A percentile compares a stretch with the other conserved stretches of the same genome.
These are phyloP conservation scores for Teunomyces cretensis DNA, from an alignment of 805 yeast genomes.

Conservation along the genomic window DNA sequence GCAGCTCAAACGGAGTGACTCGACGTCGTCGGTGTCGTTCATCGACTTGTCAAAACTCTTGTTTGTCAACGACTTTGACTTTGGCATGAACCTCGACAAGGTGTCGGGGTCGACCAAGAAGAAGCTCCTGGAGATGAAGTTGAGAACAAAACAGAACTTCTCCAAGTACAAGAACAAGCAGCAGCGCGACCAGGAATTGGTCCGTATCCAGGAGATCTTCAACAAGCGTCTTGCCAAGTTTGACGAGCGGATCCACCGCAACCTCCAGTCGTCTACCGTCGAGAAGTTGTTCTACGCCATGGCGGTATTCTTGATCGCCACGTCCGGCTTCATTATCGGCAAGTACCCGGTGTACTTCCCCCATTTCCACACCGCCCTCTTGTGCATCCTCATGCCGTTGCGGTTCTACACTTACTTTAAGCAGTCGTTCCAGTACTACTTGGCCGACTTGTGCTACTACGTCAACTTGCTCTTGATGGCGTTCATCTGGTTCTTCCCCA, in stretches of 20 bases:
- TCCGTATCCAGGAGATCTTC: constrained; percentile 29
- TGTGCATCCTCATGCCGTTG: constrained; percentile 72
- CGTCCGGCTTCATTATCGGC: constrained; percentile 76
- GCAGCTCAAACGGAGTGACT: constrained; percentile 11
- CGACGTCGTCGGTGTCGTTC: constrained; percentile 26
- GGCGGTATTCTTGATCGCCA: constrained; percentile 65
- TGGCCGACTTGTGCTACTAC: constrained; percentile 92
- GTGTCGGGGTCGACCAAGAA: constrained; percentile 38
- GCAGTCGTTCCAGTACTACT: constrained; percentile 74
- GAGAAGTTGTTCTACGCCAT: constrained; percentile 82
- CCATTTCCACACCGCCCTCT: constrained; percentile 62
- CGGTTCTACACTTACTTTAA: constrained; percentile 81
- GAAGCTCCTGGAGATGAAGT: constrained; percentile 34
- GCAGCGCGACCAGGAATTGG: constrained; percentile 23
- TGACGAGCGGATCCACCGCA: constrained; percentile 35
- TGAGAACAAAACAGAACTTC: constrained; percentile 31
- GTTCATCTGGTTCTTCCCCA: constrained; percentile 82
- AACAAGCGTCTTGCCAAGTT: constrained; percentile 32
- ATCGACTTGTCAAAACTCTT: constrained; percentile 38
- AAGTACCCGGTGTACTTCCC: constrained; percentile 77
- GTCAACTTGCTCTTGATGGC: constrained; percentile 70
- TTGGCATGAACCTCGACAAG: constrained; percentile 37
- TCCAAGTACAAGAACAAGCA: constrained; percentile 21
- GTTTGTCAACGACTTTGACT: constrained; percentile 43
- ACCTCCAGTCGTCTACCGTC: constrained; percentile 34